Evolutionary conservation across 176 grass and related monocot species (phyloP).

Genomic region (Oryza meyeriana): DNA sequence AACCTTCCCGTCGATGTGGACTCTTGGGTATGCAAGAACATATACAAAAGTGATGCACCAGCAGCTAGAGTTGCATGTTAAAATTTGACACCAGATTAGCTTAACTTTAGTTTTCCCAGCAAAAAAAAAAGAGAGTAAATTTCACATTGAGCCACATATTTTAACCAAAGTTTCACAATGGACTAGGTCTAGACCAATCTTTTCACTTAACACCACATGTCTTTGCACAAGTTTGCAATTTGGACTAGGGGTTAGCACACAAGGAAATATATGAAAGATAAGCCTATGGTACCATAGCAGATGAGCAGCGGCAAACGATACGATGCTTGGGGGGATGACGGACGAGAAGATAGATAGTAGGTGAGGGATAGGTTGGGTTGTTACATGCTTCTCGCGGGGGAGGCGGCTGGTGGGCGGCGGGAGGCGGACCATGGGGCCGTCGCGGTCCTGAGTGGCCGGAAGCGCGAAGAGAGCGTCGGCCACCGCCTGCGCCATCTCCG

Average conservation of each 20-base stretch:
- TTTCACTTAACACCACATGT: too few relatives aligned
- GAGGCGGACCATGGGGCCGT: conserved; percentile 72
- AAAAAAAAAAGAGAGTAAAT: too few relatives aligned
- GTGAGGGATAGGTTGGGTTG: background rate
- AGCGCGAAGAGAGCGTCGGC: conserved; percentile 69
- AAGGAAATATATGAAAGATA: too few relatives aligned
- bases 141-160: too few relatives aligned
- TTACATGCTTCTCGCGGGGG: conserved; percentile 89
- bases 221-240: too few relatives aligned
- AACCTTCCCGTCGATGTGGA: too few relatives aligned
- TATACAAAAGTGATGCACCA: background rate
- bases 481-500: conserved; percentile 72
- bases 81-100: background rate
- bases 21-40: too few relatives aligned
- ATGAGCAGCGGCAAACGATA: background rate
- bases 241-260: too few relatives aligned
- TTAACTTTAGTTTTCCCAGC: background rate
- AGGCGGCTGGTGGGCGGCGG: conserved; percentile 51
- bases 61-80: background rate
- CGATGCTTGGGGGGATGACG: background rate
- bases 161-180: too few relatives aligned
- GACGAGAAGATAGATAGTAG: background rate
- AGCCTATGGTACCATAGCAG: background rate
- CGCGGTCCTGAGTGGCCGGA: conserved; percentile 49
- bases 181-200: too few relatives aligned